Percentiles rank a stretch among this genome's conserved stretches.
phyloP scores from a whole-genome alignment of 2,329 filamentous ascomycete genomes.

The Pseudopithomyces chartarum region DNA sequence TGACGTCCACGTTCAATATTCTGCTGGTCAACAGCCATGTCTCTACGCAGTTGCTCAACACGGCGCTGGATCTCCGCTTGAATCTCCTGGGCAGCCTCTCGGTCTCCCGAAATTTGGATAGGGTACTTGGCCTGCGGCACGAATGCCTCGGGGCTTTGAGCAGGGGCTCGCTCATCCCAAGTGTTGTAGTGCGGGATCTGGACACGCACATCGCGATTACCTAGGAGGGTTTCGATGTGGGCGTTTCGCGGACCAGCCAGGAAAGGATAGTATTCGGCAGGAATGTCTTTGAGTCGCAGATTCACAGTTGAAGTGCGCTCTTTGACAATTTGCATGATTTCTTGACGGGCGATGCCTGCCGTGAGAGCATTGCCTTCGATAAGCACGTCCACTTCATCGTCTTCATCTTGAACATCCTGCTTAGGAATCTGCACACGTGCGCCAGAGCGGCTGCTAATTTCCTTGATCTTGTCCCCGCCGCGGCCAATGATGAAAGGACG shows the following conservation, averaged over 20 bases:
- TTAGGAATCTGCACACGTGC: constrained; percentile 90
- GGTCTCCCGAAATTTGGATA: constrained; percentile 87
- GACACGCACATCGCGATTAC: constrained; percentile 76
- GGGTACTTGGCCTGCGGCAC: constrained; percentile 72
- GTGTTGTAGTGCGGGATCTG: constrained; percentile 82
- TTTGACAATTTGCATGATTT: constrained; percentile 85
- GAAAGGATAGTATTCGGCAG: constrained; percentile 94
- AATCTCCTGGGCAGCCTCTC: constrained; percentile 77
- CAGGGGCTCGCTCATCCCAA: constrained; percentile 70
- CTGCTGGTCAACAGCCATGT: constrained; percentile 77
- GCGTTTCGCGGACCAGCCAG: constrained; percentile 80
- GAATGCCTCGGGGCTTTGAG: constrained; percentile 70
- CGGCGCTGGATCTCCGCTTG: constrained; percentile 80
- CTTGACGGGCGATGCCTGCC: constrained; percentile 79
- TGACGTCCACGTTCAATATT: constrained; percentile 86
- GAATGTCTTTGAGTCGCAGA: constrained; percentile 80
- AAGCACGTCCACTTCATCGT: constrained; percentile 77
- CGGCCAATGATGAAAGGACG: constrained; percentile 92
- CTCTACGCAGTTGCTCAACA: constrained; percentile 74
- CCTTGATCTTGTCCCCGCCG: constrained; percentile 86
- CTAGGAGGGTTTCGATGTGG: constrained; percentile 69
- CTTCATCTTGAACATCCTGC: constrained; percentile 77
- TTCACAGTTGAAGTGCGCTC: constrained; percentile 84
- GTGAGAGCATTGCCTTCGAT: constrained; percentile 92
- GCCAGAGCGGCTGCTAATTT: constrained; percentile 85